Percentiles rank a stretch among this genome's conserved stretches.
phyloP scores from a whole-genome alignment of 805 yeast species.

The Blastobotrys muscicola region DNA sequence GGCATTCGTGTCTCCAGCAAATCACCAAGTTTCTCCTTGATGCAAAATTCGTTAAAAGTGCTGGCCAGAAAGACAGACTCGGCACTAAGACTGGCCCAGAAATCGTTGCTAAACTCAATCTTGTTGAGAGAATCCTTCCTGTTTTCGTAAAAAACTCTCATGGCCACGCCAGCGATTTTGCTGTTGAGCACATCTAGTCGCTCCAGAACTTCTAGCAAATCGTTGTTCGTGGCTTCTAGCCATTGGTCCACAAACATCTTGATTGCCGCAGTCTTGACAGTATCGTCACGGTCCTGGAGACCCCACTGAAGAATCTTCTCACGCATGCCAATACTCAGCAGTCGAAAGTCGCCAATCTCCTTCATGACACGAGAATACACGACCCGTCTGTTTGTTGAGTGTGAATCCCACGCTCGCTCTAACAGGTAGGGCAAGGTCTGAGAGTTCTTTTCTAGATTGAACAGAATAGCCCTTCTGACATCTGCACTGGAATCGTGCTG shows the following conservation, averaged over 20 bases:
- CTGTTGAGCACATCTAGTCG: constrained; percentile 62
- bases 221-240: constrained; percentile 60
- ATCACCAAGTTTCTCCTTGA: constrained; percentile 40
- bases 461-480: constrained; percentile 75
- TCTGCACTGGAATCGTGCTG: constrained; percentile 80
- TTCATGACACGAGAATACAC: constrained; percentile 62
- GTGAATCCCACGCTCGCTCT: constrained; percentile 77
- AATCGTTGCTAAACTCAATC: constrained; percentile 50
- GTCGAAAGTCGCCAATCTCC: constrained; percentile 54
- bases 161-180: constrained; percentile 55
- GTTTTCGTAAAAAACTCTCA: constrained; percentile 50
- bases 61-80: constrained; percentile 69
- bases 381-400: constrained; percentile 59
- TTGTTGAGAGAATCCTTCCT: constrained; percentile 54
- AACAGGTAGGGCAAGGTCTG: constrained; percentile 49
- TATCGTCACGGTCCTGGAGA: constrained; percentile 70
- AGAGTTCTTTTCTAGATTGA: constrained; percentile 51
- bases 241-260: constrained; percentile 63
- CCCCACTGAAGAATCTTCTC: constrained; percentile 77
- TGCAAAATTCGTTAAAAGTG: constrained; percentile 56
- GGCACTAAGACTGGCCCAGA: constrained; percentile 62
- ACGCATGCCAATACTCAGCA: constrained; percentile 44
- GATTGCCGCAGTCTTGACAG: constrained; percentile 62
- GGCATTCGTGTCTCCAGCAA: constrained; percentile 64
- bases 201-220: constrained; percentile 62